Base-by-base conservation (phyloP, 2,329 filamentous ascomycete species). In the Colletotrichum ledebouriae region DNA sequence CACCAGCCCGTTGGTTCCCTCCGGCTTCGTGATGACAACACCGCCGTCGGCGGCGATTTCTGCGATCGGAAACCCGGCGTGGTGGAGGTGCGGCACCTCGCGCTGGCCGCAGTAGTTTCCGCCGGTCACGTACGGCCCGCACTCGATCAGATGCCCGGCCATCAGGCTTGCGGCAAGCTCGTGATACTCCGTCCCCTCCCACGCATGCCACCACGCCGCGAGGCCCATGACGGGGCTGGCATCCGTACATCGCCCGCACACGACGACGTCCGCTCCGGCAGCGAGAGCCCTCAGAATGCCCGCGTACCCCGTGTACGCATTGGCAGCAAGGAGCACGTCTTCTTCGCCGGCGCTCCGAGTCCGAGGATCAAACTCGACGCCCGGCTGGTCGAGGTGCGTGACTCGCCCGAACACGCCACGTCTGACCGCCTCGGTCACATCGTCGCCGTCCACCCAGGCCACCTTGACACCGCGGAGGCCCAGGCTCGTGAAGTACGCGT, bases 171-270 rank as follows among this genome's bases (percentile, higher is more conserved):
- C 83, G 0, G 86, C 86, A 4, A 89, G 77, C 17, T 78, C 72
- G 66, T 88, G 81, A 20, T 82, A 86, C 25, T 83, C 79, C 0
- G 77, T 79, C 15, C 83, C 79, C 0, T 70, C 67, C 87, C 86
- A 89, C 1, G 78, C 76, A 60, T 89, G 81, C 82, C 86, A 89
- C 77, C 81, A 89, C 72, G 82, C 83, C 0, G 86, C 86, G 0
- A 85, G 85, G 0, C 83, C 87, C 65, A 89, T 87, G 0, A 87
- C 85, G 0, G 84, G 85, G 2, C 81, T 82, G 0, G 85, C 84
- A 70, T 85, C 84, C 0, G 82, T 79, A 1, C 82, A 82, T 4
- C 84, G 78, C 0, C 84, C 84, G 60, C 83, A 85, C 2, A 86
- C 79, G 53, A 86, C 77, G 22, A 86, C 83, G 17, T 84, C 79